phyloP scores from a whole-genome alignment of 1,284 basidiomycete species.

The Pseudozyma sp. region DNA sequence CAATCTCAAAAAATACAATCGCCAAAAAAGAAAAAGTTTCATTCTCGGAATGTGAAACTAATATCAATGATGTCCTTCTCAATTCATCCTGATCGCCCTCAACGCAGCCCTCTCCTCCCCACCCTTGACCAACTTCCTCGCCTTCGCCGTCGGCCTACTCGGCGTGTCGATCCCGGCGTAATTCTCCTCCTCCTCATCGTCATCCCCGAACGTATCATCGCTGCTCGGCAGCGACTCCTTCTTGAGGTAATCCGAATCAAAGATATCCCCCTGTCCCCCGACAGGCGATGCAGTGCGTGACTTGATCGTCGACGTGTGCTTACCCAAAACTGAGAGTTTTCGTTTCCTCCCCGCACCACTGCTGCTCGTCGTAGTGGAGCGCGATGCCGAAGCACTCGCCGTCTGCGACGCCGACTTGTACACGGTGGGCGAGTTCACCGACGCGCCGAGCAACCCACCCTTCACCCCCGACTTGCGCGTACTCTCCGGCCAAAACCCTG shows the following conservation, averaged over 20 bases:
- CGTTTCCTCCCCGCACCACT: constrained; percentile 5
- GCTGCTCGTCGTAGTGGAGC: neutral
- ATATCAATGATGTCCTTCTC: neutral
- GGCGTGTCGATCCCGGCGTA: constrained; percentile 49
- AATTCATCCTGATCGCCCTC: constrained; percentile 12
- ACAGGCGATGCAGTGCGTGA: constrained; percentile 12
- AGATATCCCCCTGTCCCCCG: constrained; percentile 24
- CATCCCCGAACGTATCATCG: constrained; percentile 36
- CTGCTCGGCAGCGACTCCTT: constrained; percentile 6
- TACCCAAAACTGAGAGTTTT: constrained; percentile 4
- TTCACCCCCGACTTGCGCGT: constrained; percentile 18
- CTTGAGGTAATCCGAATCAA: constrained; percentile 23
- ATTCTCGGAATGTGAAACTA: too few species aligned
- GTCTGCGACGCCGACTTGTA: constrained; percentile 21
- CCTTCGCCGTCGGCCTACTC: constrained; percentile 11
- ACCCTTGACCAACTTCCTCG: constrained; percentile 17
- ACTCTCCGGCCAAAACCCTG: constrained; percentile 34
- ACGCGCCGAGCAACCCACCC: neutral
- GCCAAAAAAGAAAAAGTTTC: too few species aligned
- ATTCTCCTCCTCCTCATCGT: constrained; percentile 37
- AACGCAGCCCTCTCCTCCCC: constrained; percentile 5
- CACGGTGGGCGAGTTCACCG: constrained; percentile 23
- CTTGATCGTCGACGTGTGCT: neutral
- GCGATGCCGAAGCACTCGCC: constrained; percentile 1
- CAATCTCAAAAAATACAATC: too few species aligned